Base-by-base conservation (phyloP, 169 alveolate genomes). In the Plasmodium gonderi region DNA sequence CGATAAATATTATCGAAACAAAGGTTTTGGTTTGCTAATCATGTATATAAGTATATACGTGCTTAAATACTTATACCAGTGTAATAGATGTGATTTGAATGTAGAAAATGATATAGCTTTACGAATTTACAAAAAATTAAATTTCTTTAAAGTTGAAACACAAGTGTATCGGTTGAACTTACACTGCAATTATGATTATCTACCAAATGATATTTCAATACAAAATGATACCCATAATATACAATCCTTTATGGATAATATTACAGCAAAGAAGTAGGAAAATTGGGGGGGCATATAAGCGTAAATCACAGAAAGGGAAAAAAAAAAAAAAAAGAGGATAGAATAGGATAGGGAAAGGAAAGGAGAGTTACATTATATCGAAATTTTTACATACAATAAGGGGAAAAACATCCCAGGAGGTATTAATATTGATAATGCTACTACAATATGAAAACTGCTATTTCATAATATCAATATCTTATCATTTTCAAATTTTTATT, bases 51-150 rank as follows among this genome's bases (percentile, higher is more conserved):
- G 91, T 47, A 91, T 94, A 44, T 85, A 81, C n/a, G 90, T 95
- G 65, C 92, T 96, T 40, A 92, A 79, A 40, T 81, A 91, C 29
- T 38, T 91, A 31, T 83, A 94, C 69, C 82, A 75, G 47, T 94
- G 96, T 76, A 95, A 95, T 75, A 91, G 97, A 26, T 92, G 95
- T 40, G 97, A 95, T 38, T 33, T 95, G 69, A 94, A 67, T 6
- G 81, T 92, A 51, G 95, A 92, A 65, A 95, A 95, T 69, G 96
- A 95, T n/a, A 65, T 95, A 17, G 97, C 97, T 4, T 45, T 90
- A 40, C 82, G 82, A 29, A 77, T 94, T 44, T 95, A 95, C 80
- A 80, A 94, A 90, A 91, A 85, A 45, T 77, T 95, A 47, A 95
- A 94, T n/a, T 95, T 95, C 77, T 64, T 75, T 26, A 81, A 74